A percentile compares a stretch with the other conserved stretches of the same genome.
Evolutionary conservation across 768 basidiomycete genomes (phyloP).

Genomic region (Boletellus emodensis): DNA sequence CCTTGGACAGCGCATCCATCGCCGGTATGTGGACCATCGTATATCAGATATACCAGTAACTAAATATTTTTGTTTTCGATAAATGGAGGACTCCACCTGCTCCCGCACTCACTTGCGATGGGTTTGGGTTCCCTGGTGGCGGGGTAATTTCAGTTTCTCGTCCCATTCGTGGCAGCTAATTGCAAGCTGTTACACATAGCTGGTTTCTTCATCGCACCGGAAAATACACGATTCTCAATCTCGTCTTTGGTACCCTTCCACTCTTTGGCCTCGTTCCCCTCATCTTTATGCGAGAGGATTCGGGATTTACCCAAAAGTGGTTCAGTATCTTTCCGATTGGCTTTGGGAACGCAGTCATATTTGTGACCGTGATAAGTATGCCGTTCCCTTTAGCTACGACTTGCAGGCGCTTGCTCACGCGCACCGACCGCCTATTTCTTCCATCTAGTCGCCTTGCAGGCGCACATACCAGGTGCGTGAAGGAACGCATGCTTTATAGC

Average conservation of each 20-base stretch:
- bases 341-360: conserved; percentile 15
- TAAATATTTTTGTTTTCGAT: not conserved
- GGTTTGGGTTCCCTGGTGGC: conserved; percentile 49
- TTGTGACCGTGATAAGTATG: conserved; percentile 11
- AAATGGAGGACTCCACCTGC: conserved; percentile 41
- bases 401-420: not conserved
- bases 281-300: conserved; percentile 22
- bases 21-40: conserved; percentile 41
- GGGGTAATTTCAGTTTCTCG: conserved; percentile 27
- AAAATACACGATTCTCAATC: conserved; percentile 45
- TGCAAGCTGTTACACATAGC: conserved; percentile 3
- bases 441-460: conserved; percentile 12
- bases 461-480: conserved; percentile 4
- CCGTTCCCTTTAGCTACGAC: not conserved
- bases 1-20: conserved; percentile 60
- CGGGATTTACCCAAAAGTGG: conserved; percentile 18
- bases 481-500: not conserved
- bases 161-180: no score
- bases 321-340: conserved; percentile 16
- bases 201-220: conserved; percentile 52
- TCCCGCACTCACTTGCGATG: conserved; percentile 49
- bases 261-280: conserved; percentile 41
- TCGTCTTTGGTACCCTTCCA: conserved; percentile 47
- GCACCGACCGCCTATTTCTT: not conserved
- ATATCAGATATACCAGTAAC: no score